Evolutionary conservation across 495 filamentous ascomycete genomes (phyloP).

Genomic region (Podospora tetraspora): DNA sequence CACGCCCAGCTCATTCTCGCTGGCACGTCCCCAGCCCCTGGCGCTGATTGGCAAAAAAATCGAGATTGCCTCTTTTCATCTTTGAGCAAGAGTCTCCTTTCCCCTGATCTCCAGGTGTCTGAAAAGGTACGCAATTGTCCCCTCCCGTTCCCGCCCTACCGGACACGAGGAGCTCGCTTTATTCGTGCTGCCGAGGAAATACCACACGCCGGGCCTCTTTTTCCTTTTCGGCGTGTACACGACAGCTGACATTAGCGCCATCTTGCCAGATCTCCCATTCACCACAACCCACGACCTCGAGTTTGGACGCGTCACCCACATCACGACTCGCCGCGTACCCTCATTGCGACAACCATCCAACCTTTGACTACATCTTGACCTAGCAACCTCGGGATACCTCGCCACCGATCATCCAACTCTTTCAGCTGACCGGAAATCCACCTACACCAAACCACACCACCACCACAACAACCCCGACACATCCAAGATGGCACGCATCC

Average conservation of each 20-base stretch:
- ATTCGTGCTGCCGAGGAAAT: background rate
- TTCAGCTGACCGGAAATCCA: background rate
- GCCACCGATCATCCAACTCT: background rate
- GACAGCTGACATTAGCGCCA: constrained; percentile 18
- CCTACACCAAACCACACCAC: background rate
- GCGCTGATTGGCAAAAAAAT: constrained; percentile 19
- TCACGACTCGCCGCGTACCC: constrained; percentile 1
- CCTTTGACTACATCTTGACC: background rate
- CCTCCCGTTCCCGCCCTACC: background rate
- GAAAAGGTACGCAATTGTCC: background rate
- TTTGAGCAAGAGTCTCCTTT: background rate
- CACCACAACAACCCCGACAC: constrained; percentile 18
- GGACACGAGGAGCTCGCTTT: background rate
- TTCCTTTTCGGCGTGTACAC: background rate
- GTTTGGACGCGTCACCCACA: background rate
- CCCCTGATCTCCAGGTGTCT: background rate
- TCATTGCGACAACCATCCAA: background rate
- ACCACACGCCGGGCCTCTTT: background rate
- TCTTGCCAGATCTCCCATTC: constrained; percentile 29
- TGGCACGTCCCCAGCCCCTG: constrained; percentile 15
- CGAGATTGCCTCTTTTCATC: constrained; percentile 4
- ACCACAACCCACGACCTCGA: background rate
- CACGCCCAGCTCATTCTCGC: constrained; percentile 14
- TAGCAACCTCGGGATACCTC: background rate
- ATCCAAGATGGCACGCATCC: constrained; percentile 71